Percentiles rank a stretch among this genome's conserved stretches.
phyloP scores from a whole-genome alignment of 495 filamentous ascomycete genomes.

The Staphylotrichum longicolle region DNA sequence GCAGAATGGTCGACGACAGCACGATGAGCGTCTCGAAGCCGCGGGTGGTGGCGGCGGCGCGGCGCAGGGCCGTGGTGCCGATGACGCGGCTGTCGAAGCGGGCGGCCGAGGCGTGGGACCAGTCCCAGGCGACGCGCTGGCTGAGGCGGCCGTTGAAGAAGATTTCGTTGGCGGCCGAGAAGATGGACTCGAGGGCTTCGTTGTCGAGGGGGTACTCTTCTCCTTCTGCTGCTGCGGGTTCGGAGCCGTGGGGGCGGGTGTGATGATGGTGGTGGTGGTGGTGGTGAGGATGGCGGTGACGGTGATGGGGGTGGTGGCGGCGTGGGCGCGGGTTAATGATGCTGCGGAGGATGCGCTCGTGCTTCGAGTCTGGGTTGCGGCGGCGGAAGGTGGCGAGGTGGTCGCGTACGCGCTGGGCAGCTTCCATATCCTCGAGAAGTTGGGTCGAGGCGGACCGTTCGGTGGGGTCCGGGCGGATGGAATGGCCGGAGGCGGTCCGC shows the following conservation, averaged over 20 bases:
- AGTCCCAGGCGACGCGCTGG: conserved; percentile 53
- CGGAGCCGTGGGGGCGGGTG: neutral
- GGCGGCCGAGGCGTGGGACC: conserved; percentile 39
- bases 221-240: neutral
- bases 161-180: conserved; percentile 52
- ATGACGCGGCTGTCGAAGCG: conserved; percentile 46
- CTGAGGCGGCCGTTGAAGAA: conserved; percentile 53
- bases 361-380: conserved; percentile 45
- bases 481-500: conserved; percentile 35
- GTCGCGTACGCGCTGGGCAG: conserved; percentile 40
- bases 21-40: conserved; percentile 57
- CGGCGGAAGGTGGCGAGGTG: conserved; percentile 44
- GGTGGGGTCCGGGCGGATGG: conserved; percentile 34
- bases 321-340: conserved; percentile 47
- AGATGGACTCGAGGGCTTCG: conserved; percentile 48
- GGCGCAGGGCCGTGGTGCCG: conserved; percentile 53
- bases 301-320: conserved; percentile 3
- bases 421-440: conserved; percentile 39
- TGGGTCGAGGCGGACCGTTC: conserved; percentile 28
- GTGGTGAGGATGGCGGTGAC: neutral
- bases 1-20: conserved; percentile 50
- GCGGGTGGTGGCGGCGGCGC: conserved; percentile 31
- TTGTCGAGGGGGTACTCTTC: conserved; percentile 48
- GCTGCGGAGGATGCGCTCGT: conserved; percentile 49
- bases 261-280: neutral